These are phyloP conservation scores for Ophiobolus disseminans DNA, from an alignment of 2,329 filamentous ascomycete species.

Conservation along the genomic window DNA sequence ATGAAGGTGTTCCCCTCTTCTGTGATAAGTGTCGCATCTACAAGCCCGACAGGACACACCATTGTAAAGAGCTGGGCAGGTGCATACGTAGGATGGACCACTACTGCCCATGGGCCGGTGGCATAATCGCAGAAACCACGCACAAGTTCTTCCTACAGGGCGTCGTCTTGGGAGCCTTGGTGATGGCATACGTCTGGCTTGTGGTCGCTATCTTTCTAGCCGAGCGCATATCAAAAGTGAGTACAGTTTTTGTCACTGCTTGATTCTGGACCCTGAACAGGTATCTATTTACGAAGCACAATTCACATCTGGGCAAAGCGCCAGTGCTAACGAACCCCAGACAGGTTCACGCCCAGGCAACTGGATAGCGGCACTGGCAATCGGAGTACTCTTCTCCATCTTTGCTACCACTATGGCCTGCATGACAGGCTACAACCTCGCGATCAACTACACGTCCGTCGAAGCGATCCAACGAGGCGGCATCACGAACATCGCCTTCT, in stretches of 20 bases:
- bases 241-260: no score
- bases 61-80: conserved; percentile 80
- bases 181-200: conserved; percentile 69
- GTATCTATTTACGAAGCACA: not conserved
- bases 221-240: conserved; percentile 58
- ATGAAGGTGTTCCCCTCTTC: conserved; percentile 81
- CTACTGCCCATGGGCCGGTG: conserved; percentile 95
- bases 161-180: conserved; percentile 73
- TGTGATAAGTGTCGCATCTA: conserved; percentile 84
- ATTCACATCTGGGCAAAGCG: not conserved
- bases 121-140: conserved; percentile 82
- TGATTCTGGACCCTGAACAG: no score
- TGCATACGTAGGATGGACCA: conserved; percentile 94
- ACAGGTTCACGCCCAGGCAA: conserved; percentile 34
- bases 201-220: conserved; percentile 70
- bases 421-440: conserved; percentile 73
- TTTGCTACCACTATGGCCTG: conserved; percentile 80
- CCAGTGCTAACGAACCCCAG: conserved; percentile 12
- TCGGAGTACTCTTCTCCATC: conserved; percentile 77
- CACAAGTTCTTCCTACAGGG: conserved; percentile 97
- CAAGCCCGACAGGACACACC: conserved; percentile 88
- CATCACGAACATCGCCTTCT: conserved; percentile 76
- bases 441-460: conserved; percentile 82
- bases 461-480: conserved; percentile 71
- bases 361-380: conserved; percentile 70